A percentile compares a stretch with the other conserved stretches of the same genome.
These are phyloP conservation scores for Penicillium tannophilum DNA, from an alignment of 495 filamentous ascomycete genomes.

Conservation along the genomic window DNA sequence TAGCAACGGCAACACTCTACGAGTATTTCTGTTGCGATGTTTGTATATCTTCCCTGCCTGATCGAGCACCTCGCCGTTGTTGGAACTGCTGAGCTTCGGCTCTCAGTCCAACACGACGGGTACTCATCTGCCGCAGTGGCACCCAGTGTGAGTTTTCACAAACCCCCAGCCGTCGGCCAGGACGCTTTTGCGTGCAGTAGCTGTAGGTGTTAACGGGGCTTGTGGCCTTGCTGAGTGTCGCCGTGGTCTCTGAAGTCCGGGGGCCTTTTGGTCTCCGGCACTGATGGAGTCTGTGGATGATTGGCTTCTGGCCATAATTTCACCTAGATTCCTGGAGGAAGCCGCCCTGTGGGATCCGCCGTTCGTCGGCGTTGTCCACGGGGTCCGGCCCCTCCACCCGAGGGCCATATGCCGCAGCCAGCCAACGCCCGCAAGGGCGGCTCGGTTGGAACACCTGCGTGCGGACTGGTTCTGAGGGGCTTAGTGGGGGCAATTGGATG, in stretches of 20 bases:
- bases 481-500: conserved; percentile 55
- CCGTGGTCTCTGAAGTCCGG: conserved; percentile 23
- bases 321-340: conserved; percentile 46
- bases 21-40: neutral
- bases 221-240: too few relatives aligned
- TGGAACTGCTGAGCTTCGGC: neutral
- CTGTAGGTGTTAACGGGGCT: neutral
- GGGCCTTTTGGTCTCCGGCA: conserved; percentile 21
- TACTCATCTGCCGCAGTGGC: neutral
- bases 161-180: neutral
- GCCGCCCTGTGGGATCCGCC: conserved; percentile 36
- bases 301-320: conserved; percentile 49
- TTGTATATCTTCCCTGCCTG: conserved; percentile 12
- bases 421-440: conserved; percentile 6
- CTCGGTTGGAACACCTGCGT: conserved; percentile 19
- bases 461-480: conserved; percentile 43
- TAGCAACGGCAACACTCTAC: neutral
- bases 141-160: neutral
- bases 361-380: conserved; percentile 29
- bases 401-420: conserved; percentile 36
- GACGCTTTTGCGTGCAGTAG: neutral
- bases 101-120: neutral
- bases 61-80: conserved; percentile 8
- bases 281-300: conserved; percentile 54
- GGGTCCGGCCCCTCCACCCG: conserved; percentile 38